These are phyloP conservation scores for Luffa acutangula DNA, from an alignment of 306 rosid genomes.

Conservation along the genomic window DNA sequence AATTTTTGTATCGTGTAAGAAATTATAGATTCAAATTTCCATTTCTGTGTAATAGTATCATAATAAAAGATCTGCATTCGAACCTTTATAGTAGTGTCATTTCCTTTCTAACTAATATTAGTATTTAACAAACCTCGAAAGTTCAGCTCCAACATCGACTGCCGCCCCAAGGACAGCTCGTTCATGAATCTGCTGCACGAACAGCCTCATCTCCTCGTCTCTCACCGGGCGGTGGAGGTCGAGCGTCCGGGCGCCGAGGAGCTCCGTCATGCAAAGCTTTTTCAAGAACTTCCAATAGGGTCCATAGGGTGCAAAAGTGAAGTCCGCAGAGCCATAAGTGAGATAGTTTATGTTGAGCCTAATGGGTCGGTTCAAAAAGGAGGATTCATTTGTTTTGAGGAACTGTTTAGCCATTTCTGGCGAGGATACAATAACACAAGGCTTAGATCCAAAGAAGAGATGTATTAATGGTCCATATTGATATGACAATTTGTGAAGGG, in stretches of 20 bases:
- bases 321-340: slow-evolving; percentile 24
- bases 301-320: slow-evolving; percentile 29
- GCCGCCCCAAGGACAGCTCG: slow-evolving; percentile 18
- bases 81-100: too few relatives aligned
- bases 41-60: too few relatives aligned
- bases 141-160: slow-evolving; percentile 29
- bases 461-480: slow-evolving; percentile 23
- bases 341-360: slow-evolving; percentile 15
- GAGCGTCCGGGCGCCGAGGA: slow-evolving; percentile 35
- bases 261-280: slow-evolving; percentile 41
- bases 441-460: slow-evolving; percentile 26
- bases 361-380: slow-evolving; percentile 18
- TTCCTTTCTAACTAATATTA: too few relatives aligned
- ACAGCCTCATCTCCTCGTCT: slow-evolving; percentile 28
- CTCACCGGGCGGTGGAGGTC: slow-evolving; percentile 25
- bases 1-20: too few relatives aligned
- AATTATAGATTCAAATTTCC: too few relatives aligned
- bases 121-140: slow-evolving; percentile 8
- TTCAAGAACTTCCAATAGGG: slow-evolving; percentile 45
- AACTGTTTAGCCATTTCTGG: slow-evolving; percentile 31
- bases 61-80: too few relatives aligned
- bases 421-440: slow-evolving; percentile 21
- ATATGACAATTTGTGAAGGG: slow-evolving; percentile 23
- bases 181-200: slow-evolving; percentile 7
- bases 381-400: slow-evolving; percentile 23